Evolutionary conservation across 169 alveolate genomes (phyloP).

Genomic region (Plasmodium vinckei): DNA sequence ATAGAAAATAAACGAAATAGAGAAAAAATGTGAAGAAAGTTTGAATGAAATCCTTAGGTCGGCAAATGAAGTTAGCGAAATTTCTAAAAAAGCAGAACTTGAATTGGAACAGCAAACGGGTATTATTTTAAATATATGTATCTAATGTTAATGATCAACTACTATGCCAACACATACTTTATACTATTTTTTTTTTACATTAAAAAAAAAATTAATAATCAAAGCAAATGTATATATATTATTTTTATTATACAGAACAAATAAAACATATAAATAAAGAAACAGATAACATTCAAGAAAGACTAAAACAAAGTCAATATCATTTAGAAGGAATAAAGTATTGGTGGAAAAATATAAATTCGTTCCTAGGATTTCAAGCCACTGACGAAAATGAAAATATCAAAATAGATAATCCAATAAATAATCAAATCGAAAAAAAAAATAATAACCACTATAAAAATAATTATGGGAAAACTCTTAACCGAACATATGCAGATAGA

Average conservation of each 20-base stretch:
- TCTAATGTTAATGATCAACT: not conserved
- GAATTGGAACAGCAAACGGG: slow-evolving; percentile 76
- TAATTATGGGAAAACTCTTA: slow-evolving; percentile 16
- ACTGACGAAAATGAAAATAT: slow-evolving; percentile 42
- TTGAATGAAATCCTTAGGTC: slow-evolving; percentile 76
- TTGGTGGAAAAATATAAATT: slow-evolving; percentile 74
- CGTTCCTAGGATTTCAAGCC: slow-evolving; percentile 54
- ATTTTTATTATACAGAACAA: slow-evolving; percentile 49
- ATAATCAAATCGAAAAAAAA: slow-evolving; percentile 8
- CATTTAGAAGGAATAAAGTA: slow-evolving; percentile 73
- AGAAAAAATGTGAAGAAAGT: slow-evolving; percentile 74
- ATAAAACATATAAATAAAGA: slow-evolving; percentile 70
- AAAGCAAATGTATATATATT: slow-evolving; percentile 7
- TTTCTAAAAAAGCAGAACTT: slow-evolving; percentile 76
- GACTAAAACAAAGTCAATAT: slow-evolving; percentile 62
- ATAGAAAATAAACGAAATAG: slow-evolving; percentile 76
- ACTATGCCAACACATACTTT: not conserved
- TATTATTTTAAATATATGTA: slow-evolving; percentile 9
- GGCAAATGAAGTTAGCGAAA: slow-evolving; percentile 73
- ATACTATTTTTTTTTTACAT: not conserved
- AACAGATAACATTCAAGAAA: slow-evolving; percentile 57
- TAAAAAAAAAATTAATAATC: not conserved
- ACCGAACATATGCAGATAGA: slow-evolving; percentile 7
- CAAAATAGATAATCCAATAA: slow-evolving; percentile 23
- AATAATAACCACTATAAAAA: slow-evolving; percentile 28